Evolutionary conservation across 768 basidiomycete genomes (phyloP).

Genomic region (Suillus clintonianus): DNA sequence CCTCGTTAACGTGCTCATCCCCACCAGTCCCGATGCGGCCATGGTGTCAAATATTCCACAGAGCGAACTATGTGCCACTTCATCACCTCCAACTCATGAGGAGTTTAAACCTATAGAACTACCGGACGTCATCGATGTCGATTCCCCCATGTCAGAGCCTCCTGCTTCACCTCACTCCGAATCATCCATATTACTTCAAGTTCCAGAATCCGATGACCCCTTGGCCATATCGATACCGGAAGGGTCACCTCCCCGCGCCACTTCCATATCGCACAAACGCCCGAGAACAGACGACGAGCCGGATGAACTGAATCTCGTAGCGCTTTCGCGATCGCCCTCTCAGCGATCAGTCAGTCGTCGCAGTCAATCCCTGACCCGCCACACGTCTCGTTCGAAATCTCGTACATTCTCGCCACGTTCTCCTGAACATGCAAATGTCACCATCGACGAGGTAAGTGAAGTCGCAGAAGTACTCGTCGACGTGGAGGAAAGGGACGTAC

Average conservation of each 20-base stretch:
- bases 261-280: slow-evolving; percentile 14
- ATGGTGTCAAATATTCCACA: slow-evolving; percentile 40
- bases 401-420: slow-evolving; percentile 10
- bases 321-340: slow-evolving; percentile 20
- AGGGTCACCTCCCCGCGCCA: slow-evolving; percentile 17
- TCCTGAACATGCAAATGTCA: background rate
- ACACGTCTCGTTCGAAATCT: slow-evolving; percentile 16
- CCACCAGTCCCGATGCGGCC: slow-evolving; percentile 42
- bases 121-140: slow-evolving; percentile 18
- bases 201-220: slow-evolving; percentile 20
- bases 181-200: slow-evolving; percentile 26
- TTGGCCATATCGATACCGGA: slow-evolving; percentile 12
- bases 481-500: slow-evolving; percentile 13
- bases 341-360: slow-evolving; percentile 14
- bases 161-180: slow-evolving; percentile 29
- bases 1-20: slow-evolving; percentile 6
- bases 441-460: slow-evolving; percentile 1
- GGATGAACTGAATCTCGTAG: slow-evolving; percentile 8
- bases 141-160: slow-evolving; percentile 36
- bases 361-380: slow-evolving; percentile 20
- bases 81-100: slow-evolving; percentile 12
- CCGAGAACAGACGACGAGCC: slow-evolving; percentile 11
- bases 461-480: slow-evolving; percentile 10
- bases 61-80: slow-evolving; percentile 28
- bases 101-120: slow-evolving; percentile 13